Evolutionary conservation across 2,329 filamentous ascomycete species (phyloP).

Genomic region (Tothia fuscella): DNA sequence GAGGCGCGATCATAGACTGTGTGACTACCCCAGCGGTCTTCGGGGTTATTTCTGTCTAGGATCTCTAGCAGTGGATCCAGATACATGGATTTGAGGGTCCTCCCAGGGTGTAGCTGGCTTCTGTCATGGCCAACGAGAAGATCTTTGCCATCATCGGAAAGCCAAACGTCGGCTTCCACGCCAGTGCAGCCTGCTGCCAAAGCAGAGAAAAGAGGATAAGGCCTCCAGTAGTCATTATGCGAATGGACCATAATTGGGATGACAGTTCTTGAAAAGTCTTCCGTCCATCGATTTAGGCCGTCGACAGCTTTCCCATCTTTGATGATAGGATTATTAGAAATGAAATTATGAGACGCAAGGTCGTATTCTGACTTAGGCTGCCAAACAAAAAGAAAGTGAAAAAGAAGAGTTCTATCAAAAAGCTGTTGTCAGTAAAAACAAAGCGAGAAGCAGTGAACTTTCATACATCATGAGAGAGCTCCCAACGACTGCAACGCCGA

Average conservation of each 20-base stretch:
- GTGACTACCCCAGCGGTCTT: slow-evolving; percentile 19
- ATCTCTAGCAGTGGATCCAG: slow-evolving; percentile 14
- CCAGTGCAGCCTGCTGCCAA: slow-evolving; percentile 25
- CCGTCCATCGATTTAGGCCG: not conserved
- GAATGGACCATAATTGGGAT: slow-evolving; percentile 19
- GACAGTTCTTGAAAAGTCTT: slow-evolving; percentile 1
- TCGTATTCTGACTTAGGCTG: not conserved
- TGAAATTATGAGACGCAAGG: not conserved
- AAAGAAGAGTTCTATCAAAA: not conserved
- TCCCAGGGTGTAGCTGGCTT: slow-evolving; percentile 14
- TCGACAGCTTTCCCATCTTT: not conserved
- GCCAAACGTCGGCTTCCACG: slow-evolving; percentile 23
- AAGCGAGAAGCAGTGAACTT: not conserved
- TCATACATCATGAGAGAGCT: not conserved
- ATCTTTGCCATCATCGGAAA: slow-evolving; percentile 13
- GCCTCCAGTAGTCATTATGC: slow-evolving; percentile 33
- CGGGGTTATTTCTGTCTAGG: slow-evolving; percentile 1
- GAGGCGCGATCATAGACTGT: slow-evolving; percentile 11
- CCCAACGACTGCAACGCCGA: not conserved
- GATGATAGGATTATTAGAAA: not conserved
- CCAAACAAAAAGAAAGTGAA: not conserved
- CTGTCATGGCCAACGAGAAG: slow-evolving; percentile 21
- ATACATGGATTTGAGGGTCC: slow-evolving; percentile 19
- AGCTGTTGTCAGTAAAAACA: too few relatives aligned
- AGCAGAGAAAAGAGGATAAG: slow-evolving; percentile 27